Evolutionary conservation across 225 moss, liverwort and hornwort species (phyloP), one percentile per base, ranked within the genome.

Genomic region (Bryoerythrophyllum caledonicum): DNA sequence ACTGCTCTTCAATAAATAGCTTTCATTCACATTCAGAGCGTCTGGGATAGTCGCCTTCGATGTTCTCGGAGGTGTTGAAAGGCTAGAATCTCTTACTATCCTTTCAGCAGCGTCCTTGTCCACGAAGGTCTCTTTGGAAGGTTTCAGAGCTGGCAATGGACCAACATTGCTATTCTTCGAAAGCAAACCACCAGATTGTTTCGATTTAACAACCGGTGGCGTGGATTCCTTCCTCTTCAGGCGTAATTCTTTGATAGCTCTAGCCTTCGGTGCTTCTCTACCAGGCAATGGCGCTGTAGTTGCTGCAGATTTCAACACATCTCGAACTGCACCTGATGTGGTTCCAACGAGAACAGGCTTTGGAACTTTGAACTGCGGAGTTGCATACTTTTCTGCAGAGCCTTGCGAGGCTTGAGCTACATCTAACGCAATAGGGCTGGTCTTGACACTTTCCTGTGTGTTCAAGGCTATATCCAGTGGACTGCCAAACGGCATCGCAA

Each of bases 361-460:
- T 44, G 87, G 87, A 61, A 87, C 84, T 79, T 85, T 87, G 48
- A 87, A 87, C 38, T 77, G 74, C 30, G 82, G 67, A 80, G 84
- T 72, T 40, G 46, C 56, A 24, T 25, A n/a, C 13, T 64, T 72
- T 60, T 65, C 74, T 55, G 58, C 32, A 64, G 68, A 61, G 54
- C 48, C 72, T 68, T 79, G 76, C 27, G 70, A 75, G 60, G 77
- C 60, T 16, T 77, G 76, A 38, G 68, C 84, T 32, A 80, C 37
- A 27, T 79, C 80, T 34, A 76, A 25, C 59, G 72, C 66, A 62
- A 74, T 77, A 26, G 79, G 8, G 23, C 63, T 74, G 20, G 70
- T 76, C 74, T 37, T 81, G 30, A 58, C 35, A 78, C 79, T 87
- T 52, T 87, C 82, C 74, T 87, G 84, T 32, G 81, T 76, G 66